A percentile compares a stretch with the other conserved stretches of the same genome.
Evolutionary conservation across 331 rosid species (phyloP).

Genomic region (Prunus yedoensis): DNA sequence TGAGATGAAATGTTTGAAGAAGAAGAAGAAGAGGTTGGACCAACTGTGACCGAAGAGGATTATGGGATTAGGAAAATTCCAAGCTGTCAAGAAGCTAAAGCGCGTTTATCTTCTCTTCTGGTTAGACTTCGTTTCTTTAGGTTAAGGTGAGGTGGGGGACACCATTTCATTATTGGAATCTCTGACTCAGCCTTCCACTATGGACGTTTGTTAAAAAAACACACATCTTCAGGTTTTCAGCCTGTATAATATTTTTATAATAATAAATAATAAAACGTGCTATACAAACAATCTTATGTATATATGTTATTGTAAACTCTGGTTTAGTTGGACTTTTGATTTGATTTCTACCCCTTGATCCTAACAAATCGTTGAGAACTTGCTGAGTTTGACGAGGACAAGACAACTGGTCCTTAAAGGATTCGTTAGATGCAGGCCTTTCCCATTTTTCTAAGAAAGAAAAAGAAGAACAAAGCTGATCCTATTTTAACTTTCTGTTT

Average conservation of each 20-base stretch:
- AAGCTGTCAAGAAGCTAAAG: conserved; percentile 16
- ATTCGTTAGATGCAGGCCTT: neutral
- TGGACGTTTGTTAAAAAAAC: neutral
- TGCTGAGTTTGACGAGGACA: neutral
- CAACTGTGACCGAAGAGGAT: neutral
- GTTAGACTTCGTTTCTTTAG: neutral
- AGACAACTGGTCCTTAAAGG: too few relatives aligned
- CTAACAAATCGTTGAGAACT: neutral
- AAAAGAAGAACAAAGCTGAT: too few relatives aligned
- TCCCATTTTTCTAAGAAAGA: too few relatives aligned
- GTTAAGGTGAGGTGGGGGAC: conserved; percentile 19
- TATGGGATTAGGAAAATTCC: neutral
- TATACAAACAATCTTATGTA: too few relatives aligned
- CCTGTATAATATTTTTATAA: neutral
- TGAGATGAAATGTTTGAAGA: neutral
- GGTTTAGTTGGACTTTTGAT: neutral
- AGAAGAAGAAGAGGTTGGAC: conserved; percentile 21
- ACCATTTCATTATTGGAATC: conserved; percentile 12
- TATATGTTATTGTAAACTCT: neutral
- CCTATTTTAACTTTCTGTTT: too few relatives aligned
- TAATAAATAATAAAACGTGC: too few relatives aligned
- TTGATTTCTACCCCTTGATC: neutral
- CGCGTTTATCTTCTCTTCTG: conserved; percentile 26
- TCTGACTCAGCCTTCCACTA: conserved; percentile 47
- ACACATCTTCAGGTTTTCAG: too few relatives aligned